Percentiles rank a stretch among this genome's conserved stretches.
Evolutionary conservation across 139 green algal genomes (phyloP).

Genomic region (Astrephomene gubernaculifera): DNA sequence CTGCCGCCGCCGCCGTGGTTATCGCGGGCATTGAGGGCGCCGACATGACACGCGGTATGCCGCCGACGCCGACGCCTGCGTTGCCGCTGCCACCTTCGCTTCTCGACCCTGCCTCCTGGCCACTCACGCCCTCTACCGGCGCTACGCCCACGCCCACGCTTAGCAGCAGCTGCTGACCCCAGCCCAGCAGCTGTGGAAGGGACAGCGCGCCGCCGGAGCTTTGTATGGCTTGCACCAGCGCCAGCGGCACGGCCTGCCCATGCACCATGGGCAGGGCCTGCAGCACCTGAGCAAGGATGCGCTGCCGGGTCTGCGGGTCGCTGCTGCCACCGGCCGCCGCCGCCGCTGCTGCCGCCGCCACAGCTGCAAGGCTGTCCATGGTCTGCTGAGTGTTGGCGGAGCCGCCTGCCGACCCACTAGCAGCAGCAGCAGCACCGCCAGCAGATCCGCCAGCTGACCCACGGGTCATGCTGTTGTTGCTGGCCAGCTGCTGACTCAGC

Average conservation of each 20-base stretch:
- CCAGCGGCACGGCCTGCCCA: not conserved
- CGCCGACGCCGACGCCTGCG: not conserved
- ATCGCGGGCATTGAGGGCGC: not conserved
- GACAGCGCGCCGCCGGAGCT: too few species aligned
- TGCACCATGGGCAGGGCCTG: not conserved
- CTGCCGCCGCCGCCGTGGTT: not conserved
- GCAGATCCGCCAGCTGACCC: not conserved
- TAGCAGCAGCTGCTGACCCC: not conserved
- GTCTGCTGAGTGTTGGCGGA: too few species aligned
- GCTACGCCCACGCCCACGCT: too few species aligned
- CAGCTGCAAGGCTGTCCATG: not conserved
- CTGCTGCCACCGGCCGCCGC: not conserved
- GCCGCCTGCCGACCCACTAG: not conserved
- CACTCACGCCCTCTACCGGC: too few species aligned
- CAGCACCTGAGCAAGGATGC: not conserved
- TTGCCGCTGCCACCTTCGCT: not conserved
- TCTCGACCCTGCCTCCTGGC: too few species aligned
- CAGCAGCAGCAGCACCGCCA: not conserved
- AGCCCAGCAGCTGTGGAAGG: not conserved
- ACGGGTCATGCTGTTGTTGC: not conserved
- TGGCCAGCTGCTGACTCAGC: not conserved
- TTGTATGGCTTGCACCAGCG: too few species aligned
- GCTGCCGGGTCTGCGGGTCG: conserved; percentile 6
- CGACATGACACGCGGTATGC: conserved; percentile 13
- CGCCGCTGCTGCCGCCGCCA: not conserved